Base-by-base conservation (phyloP, 768 basidiomycete genomes). In the Serendipita sp. region DNA sequence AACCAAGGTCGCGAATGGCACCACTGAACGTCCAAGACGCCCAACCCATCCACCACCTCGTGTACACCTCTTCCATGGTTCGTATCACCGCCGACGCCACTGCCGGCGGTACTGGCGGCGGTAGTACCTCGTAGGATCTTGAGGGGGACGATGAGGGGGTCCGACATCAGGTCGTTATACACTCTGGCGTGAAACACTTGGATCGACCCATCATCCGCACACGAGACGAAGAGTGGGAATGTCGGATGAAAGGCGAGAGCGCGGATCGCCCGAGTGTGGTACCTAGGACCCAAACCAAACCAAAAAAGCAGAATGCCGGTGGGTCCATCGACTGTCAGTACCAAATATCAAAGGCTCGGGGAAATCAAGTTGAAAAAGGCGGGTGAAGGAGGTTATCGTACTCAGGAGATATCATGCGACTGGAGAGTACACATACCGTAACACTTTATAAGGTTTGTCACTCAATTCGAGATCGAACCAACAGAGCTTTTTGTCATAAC, bases 391-490 rank as follows among this genome's bases (percentile, higher is more conserved):
- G n/a, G n/a, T n/a, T 38, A 38, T 38, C 34, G 14, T 38, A 38
- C 34, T 38, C 34, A 38, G 34, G 34, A 38, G 34, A 38, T 38
- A 14, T 38, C 34, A 38, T 38, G 17, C 20, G 45, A 50, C 42
- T 20, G 42, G 13, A 43, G 20, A 43, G 48, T 30, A 60, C 42
- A 73, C 79, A 67, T 72, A 90, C 92, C 91, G 82, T 68, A 99
- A 76, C 62, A 96, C 83, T 75, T 96, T 97, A 80, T 95, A 99
- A 0, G 96, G 96, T 72, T 95, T 96, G 66, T 90, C 87, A 67
- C 87, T 90, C 62, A 99, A 82, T 70, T 98, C 96, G 66, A 99
- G 77, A 76, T 99, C 96, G 73, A 98, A 98, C 96, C 96, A 99
- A 72, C 92, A 94, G 16, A 99, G 76, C 72, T 97, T 96, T 67